Conservation (phyloP, 1,284 basidiomycete species). For the Heterobasidion annosum region DNA sequence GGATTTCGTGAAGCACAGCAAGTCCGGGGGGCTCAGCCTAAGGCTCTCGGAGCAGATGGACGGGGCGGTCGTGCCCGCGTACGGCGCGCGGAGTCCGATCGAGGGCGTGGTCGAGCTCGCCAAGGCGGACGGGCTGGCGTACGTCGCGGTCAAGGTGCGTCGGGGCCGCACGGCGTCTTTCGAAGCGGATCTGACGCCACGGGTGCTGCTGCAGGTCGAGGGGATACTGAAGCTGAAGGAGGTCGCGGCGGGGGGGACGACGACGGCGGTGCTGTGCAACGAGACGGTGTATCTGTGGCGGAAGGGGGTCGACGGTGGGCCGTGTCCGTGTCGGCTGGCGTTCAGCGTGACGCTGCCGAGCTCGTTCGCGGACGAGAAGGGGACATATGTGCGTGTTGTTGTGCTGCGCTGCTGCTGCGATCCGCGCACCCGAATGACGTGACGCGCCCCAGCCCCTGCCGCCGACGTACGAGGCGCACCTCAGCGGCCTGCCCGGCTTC, state of each 20-base stretch:
- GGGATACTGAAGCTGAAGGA: slow-evolving; percentile 51
- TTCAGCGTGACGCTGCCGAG: slow-evolving; percentile 51
- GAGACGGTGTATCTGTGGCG: slow-evolving; percentile 48
- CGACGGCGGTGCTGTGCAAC: slow-evolving; percentile 40
- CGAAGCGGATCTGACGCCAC: background rate
- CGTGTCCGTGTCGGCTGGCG: slow-evolving; percentile 41
- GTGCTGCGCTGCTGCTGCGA: slow-evolving; percentile 2
- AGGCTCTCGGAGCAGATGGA: slow-evolving; percentile 44
- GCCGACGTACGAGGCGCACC: slow-evolving; percentile 51
- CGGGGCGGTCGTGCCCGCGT: slow-evolving; percentile 41
- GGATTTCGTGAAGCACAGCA: slow-evolving; percentile 54
- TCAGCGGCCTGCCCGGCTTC: slow-evolving; percentile 62
- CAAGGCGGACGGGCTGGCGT: slow-evolving; percentile 45
- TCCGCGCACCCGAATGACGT: background rate
- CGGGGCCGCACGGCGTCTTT: background rate
- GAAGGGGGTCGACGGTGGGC: slow-evolving; percentile 29
- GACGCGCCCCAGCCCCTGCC: slow-evolving; percentile 39
- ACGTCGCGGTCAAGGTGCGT: slow-evolving; percentile 56
- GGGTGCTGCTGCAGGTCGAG: slow-evolving; percentile 36
- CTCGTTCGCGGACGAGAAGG: slow-evolving; percentile 45
- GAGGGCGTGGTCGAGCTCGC: slow-evolving; percentile 48
- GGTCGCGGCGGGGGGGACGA: slow-evolving; percentile 54
- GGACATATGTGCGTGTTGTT: slow-evolving; percentile 43
- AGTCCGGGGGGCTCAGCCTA: slow-evolving; percentile 40
- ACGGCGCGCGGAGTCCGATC: slow-evolving; percentile 41